Percentiles rank a stretch among this genome's conserved stretches.
Conservation (phyloP, 1,284 basidiomycete species). For the Pisolithus thermaeus region DNA sequence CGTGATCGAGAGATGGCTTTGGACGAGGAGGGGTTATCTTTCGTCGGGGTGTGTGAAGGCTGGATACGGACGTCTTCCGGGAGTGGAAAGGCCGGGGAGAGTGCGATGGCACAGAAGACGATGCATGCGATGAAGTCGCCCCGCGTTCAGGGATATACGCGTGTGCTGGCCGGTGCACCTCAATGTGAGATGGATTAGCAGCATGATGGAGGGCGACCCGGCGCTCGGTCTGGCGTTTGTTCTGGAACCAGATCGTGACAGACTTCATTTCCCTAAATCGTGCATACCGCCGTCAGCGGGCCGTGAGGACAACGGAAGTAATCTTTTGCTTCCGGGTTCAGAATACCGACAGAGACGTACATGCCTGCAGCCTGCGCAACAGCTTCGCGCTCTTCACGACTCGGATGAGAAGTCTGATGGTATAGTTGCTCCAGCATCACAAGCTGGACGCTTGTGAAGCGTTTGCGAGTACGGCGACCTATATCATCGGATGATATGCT, state of each 20-base stretch:
- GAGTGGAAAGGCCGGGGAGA: conserved; percentile 27
- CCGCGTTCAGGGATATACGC: conserved; percentile 1
- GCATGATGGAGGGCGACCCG: conserved; percentile 47
- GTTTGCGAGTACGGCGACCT: conserved; percentile 53
- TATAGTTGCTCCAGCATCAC: conserved; percentile 68
- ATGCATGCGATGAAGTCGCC: conserved; percentile 18
- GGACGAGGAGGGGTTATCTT: conserved; percentile 25
- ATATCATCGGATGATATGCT: conserved; percentile 39
- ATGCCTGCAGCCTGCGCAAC: conserved; percentile 55
- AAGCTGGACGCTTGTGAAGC: conserved; percentile 63
- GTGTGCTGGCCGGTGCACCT: conserved; percentile 7
- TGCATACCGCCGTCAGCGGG: conserved; percentile 11
- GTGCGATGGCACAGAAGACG: conserved; percentile 21
- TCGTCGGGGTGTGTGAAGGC: conserved; percentile 14
- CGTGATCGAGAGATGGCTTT: conserved; percentile 49
- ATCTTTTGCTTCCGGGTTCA: conserved; percentile 2
- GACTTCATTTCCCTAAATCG: conserved; percentile 62
- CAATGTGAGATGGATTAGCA: conserved; percentile 18
- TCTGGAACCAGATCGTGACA: conserved; percentile 79
- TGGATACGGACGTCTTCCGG: conserved; percentile 13
- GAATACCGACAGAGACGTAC: conserved; percentile 36
- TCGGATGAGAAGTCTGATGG: conserved; percentile 63
- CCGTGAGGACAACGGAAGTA: not conserved
- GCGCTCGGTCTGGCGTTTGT: conserved; percentile 72
- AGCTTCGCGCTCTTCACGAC: conserved; percentile 61